Conservation (phyloP, 768 basidiomycete genomes). For the Sarcodon aspratus region DNA sequence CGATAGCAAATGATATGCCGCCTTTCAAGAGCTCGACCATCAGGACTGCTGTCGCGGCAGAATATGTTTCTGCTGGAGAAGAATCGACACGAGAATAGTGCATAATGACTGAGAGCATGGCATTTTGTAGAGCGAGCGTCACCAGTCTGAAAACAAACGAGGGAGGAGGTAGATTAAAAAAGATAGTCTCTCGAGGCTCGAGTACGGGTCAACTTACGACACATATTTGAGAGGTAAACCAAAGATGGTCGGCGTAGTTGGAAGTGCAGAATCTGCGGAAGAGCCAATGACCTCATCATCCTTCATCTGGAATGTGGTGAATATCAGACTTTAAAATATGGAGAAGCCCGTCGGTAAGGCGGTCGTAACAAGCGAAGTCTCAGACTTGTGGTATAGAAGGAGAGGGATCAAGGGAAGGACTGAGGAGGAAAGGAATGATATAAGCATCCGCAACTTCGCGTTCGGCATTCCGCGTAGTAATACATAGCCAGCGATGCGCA, state of each 20-base stretch:
- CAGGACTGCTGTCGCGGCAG: conserved; percentile 88
- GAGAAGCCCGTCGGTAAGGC: too few relatives aligned
- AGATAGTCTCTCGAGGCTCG: conserved; percentile 1
- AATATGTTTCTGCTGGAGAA: conserved; percentile 68
- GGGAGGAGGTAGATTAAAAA: neutral
- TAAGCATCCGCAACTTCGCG: too few relatives aligned
- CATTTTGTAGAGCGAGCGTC: conserved; percentile 89
- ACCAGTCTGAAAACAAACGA: conserved; percentile 38
- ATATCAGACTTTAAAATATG: too few relatives aligned
- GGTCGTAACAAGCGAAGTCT: too few relatives aligned
- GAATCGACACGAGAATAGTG: conserved; percentile 88
- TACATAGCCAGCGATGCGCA: too few relatives aligned
- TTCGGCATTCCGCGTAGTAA: too few relatives aligned
- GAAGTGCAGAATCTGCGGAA: too few relatives aligned
- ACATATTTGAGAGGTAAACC: conserved; percentile 74
- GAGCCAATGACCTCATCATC: too few relatives aligned
- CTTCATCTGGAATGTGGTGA: too few relatives aligned
- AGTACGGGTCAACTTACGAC: conserved; percentile 38
- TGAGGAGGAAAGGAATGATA: too few relatives aligned
- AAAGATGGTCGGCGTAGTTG: conserved; percentile 36
- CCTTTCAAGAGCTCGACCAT: conserved; percentile 93
- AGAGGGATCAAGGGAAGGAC: too few relatives aligned
- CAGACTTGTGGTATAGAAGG: too few relatives aligned
- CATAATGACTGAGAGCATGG: conserved; percentile 85
- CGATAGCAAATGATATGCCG: conserved; percentile 75